Evolutionary conservation across 2,329 filamentous ascomycete species (phyloP).

Genomic region (Pyrenochaeta sp.): DNA sequence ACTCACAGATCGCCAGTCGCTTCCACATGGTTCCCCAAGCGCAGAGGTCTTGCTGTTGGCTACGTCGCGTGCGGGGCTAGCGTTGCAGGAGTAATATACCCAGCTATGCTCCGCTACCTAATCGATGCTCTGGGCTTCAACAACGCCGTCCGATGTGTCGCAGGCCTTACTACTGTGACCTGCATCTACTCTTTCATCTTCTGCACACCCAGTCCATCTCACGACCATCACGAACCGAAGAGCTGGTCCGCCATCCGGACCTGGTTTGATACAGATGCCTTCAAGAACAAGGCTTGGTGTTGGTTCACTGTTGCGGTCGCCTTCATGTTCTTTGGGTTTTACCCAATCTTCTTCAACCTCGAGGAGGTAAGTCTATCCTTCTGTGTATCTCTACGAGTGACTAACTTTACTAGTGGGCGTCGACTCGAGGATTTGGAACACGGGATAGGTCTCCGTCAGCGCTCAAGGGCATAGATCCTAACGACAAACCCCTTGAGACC

Average conservation of each 20-base stretch:
- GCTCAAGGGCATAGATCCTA: conserved; percentile 15
- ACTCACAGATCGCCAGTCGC: conserved; percentile 48
- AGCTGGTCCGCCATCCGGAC: conserved; percentile 49
- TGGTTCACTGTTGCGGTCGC: conserved; percentile 57
- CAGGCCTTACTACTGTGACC: conserved; percentile 52
- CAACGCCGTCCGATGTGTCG: conserved; percentile 53
- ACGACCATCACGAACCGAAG: conserved; percentile 49
- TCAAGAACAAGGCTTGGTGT: conserved; percentile 53
- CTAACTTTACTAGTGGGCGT: conserved; percentile 54
- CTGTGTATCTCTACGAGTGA: background rate
- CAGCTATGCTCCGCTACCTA: conserved; percentile 57
- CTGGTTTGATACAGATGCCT: conserved; percentile 57
- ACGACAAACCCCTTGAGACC: conserved; percentile 52
- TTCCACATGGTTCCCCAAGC: conserved; percentile 59
- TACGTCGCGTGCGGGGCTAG: conserved; percentile 61
- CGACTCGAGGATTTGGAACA: conserved; percentile 52
- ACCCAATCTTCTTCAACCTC: conserved; percentile 62
- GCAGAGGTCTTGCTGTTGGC: conserved; percentile 58
- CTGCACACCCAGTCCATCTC: conserved; percentile 54
- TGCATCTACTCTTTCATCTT: conserved; percentile 54
- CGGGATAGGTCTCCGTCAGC: conserved; percentile 33
- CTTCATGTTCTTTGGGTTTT: conserved; percentile 62
- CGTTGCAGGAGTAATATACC: conserved; percentile 57
- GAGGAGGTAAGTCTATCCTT: conserved; percentile 52
- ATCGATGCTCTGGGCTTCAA: conserved; percentile 56